Evolutionary conservation across 129 eudicot species (phyloP), one percentile per base, ranked within the genome.

Genomic region (Mikania micrantha): DNA sequence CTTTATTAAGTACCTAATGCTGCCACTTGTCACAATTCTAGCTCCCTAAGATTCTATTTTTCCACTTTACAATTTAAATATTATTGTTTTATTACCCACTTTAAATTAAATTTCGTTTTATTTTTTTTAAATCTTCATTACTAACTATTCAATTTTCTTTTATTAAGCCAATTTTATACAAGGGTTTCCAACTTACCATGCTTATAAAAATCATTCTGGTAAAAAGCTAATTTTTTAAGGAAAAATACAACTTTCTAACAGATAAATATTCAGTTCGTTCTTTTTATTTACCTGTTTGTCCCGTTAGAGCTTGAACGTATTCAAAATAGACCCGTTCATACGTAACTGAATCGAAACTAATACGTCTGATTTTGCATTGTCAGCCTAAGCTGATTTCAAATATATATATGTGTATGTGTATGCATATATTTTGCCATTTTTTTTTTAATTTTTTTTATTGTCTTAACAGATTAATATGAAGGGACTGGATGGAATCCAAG

Each of bases 401-500:
- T n/a, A n/a, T n/a, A n/a, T n/a, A n/a, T n/a, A n/a, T n/a, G n/a
- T 38, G 12, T 35, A 9, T n/a, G n/a, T n/a, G n/a, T n/a, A n/a
- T n/a, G n/a, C 16, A 31, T 22, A 25, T 15, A 5, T 8, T 10
- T 27, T 53, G n/a, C 19, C 7, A 13, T 44, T n/a, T 65, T 19
- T 25, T 3, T 27, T 66, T 27, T 56, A n/a, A n/a, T 5, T 12
- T 49, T 7, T 0, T 50, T 32, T 21, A 3, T 22, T 58, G 17
- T 73, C 36, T 19, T 10, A 20, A 54, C 78, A 88, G 96, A 88
- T 88, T 39, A 88, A 85, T 61, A 82, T 85, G 96, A 88, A 88
- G 72, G 88, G 96, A 10, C 75, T 83, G 34, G 96, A 88, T 49
- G 96, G 91, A 66, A 83, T 88, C 60, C 96, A 85, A 80, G 91